Conservation (phyloP, 2,329 filamentous ascomycete genomes). For the Davidsoniella virescens region DNA sequence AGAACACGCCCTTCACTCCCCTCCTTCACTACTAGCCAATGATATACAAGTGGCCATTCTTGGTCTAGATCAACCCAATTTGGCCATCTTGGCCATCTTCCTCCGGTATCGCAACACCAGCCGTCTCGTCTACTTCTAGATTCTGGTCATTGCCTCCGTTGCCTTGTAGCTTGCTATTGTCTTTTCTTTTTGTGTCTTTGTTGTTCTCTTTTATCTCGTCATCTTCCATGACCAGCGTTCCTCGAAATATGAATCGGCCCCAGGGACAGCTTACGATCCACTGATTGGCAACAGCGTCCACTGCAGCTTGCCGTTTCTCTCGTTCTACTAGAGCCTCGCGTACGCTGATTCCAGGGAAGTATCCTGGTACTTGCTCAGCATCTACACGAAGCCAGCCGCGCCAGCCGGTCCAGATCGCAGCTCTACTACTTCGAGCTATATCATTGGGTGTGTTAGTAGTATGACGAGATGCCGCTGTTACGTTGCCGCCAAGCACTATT, state of each 20-base stretch:
- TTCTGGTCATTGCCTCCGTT: not conserved
- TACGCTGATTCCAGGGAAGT: conserved; percentile 24
- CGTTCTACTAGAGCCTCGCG: conserved; percentile 30
- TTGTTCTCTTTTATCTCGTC: no score
- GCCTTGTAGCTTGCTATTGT: not conserved
- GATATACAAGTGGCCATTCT: no score
- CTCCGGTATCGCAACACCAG: not conserved
- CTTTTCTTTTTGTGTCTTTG: not conserved
- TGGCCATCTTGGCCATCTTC: no score
- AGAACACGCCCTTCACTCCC: no score
- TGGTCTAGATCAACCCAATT: not conserved
- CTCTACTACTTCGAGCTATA: no score
- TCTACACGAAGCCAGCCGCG: conserved; percentile 37
- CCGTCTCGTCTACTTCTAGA: not conserved
- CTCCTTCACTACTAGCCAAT: no score
- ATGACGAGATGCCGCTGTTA: not conserved
- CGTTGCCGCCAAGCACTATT: conserved; percentile 29
- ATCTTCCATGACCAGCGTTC: not conserved
- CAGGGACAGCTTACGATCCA: conserved; percentile 29
- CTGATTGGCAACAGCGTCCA: conserved; percentile 21
- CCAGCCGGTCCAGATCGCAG: conserved; percentile 9
- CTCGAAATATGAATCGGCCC: conserved; percentile 30
- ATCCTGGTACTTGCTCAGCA: conserved; percentile 25
- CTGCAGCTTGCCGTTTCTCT: conserved; percentile 23
- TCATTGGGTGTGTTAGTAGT: no score